These are phyloP conservation scores for Buxus sempervirens DNA, from an alignment of 164 flowering plant genomes.

Conservation along the genomic window DNA sequence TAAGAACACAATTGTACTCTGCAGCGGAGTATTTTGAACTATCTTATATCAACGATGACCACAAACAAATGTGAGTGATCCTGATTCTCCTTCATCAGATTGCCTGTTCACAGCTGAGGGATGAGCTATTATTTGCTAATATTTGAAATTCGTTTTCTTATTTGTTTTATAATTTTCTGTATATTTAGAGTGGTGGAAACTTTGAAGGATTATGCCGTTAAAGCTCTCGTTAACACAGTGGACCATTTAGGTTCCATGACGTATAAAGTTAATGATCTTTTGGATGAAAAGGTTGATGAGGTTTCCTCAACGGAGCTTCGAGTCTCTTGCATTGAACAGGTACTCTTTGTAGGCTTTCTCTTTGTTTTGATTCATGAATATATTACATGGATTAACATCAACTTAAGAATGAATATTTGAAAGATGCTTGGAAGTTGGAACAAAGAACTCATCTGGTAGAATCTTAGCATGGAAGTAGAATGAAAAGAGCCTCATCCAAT, in stretches of 20 bases:
- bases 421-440: no score
- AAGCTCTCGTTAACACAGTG: constrained; percentile 86
- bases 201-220: constrained; percentile 83
- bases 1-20: constrained; percentile 81
- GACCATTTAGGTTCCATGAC: constrained; percentile 93
- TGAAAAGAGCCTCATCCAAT: background rate
- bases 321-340: constrained; percentile 87
- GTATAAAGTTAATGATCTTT: constrained; percentile 62
- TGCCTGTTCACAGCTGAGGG: background rate
- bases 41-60: constrained; percentile 78
- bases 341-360: constrained; percentile 11
- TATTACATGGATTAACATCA: no score
- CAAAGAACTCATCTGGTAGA: no score
- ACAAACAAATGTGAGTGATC: constrained; percentile 66
- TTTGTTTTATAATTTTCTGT: constrained; percentile 1
- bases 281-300: constrained; percentile 83
- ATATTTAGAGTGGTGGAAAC: constrained; percentile 69
- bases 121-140: background rate
- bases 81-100: background rate
- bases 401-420: no score
- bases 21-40: constrained; percentile 94
- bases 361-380: background rate
- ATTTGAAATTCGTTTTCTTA: background rate
- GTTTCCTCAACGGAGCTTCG: constrained; percentile 64
- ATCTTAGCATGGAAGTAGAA: no score